These are phyloP conservation scores for Phytophthora citricola DNA, from an alignment of 352 stramenopile species.

Conservation along the genomic window DNA sequence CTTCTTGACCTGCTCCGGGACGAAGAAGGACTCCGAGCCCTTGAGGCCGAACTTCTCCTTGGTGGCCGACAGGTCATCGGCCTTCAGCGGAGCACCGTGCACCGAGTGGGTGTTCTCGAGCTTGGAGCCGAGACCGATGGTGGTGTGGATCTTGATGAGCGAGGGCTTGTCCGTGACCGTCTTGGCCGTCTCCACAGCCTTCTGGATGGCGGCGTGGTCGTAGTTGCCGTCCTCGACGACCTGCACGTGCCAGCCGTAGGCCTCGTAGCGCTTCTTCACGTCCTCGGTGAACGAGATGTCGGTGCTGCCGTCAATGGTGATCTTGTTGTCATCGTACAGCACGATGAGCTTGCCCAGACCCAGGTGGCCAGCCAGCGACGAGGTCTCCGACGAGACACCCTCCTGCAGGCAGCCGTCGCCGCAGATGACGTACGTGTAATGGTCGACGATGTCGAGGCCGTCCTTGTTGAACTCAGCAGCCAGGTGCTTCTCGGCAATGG, in stretches of 20 bases:
- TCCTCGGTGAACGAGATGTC: constrained; percentile 98
- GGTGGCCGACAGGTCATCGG: constrained; percentile 91
- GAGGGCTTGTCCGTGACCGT: constrained; percentile 95
- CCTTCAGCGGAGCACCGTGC: constrained; percentile 97
- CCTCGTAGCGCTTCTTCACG: constrained; percentile 97
- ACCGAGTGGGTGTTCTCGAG: constrained; percentile 93
- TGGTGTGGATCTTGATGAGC: constrained; percentile 98
- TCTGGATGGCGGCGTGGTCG: constrained; percentile 93
- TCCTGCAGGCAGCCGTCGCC: constrained; percentile 99
- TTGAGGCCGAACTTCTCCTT: constrained; percentile 95
- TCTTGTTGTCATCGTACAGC: constrained; percentile 99
- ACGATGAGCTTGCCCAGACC: constrained; percentile 99
- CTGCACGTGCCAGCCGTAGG: constrained; percentile 98
- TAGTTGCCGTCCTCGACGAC: constrained; percentile 95
- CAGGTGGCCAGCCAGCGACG: constrained; percentile 97
- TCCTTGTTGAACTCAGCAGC: constrained; percentile 98
- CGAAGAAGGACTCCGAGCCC: constrained; percentile 92
- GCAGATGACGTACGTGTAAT: constrained; percentile 99
- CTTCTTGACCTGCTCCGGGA: constrained; percentile 94
- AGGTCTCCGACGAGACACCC: constrained; percentile 96
- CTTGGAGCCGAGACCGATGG: constrained; percentile 96
- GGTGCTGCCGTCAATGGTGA: constrained; percentile 99
- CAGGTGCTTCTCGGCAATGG: constrained; percentile 98
- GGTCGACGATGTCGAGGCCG: constrained; percentile 95
- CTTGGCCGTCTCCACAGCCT: constrained; percentile 95